Evolutionary conservation across 2,329 filamentous ascomycete species (phyloP).

Genomic region (Gnomoniopsis smithogilvyi): DNA sequence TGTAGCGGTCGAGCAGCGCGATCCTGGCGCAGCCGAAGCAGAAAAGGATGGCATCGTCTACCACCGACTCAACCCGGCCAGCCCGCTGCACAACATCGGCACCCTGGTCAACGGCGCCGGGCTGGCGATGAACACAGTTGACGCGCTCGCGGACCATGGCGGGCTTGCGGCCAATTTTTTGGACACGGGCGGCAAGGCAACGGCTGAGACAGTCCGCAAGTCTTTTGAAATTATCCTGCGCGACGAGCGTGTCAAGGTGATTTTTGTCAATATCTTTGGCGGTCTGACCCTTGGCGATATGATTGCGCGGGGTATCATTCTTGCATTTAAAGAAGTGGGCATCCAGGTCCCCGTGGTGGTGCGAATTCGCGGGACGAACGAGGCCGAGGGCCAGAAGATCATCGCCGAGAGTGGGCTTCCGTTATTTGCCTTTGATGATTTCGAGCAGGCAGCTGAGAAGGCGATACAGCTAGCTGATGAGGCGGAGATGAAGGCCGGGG

Average conservation of each 20-base stretch:
- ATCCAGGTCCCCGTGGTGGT: constrained; percentile 74
- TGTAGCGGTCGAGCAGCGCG: constrained; percentile 29
- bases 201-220: constrained; percentile 72
- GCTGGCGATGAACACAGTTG: constrained; percentile 87
- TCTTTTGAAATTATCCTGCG: constrained; percentile 71
- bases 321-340: constrained; percentile 68
- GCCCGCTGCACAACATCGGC: constrained; percentile 61
- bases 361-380: constrained; percentile 71
- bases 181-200: constrained; percentile 87
- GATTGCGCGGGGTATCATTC: constrained; percentile 72
- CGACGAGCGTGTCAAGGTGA: constrained; percentile 68
- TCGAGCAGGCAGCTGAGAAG: constrained; percentile 68
- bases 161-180: constrained; percentile 79
- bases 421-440: constrained; percentile 70
- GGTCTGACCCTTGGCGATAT: constrained; percentile 70
- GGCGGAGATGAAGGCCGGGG: background rate
- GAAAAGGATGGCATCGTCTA: constrained; percentile 73
- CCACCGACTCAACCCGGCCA: constrained; percentile 52
- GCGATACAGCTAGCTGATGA: constrained; percentile 46
- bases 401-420: constrained; percentile 66
- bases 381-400: constrained; percentile 66
- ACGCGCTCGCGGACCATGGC: constrained; percentile 67
- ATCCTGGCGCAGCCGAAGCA: constrained; percentile 35
- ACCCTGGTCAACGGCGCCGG: constrained; percentile 88
- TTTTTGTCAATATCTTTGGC: constrained; percentile 58